A percentile compares a stretch with the other conserved stretches of the same genome.
phyloP scores from a whole-genome alignment of 2,329 filamentous ascomycete genomes.

The Epicoccum sorghinum region DNA sequence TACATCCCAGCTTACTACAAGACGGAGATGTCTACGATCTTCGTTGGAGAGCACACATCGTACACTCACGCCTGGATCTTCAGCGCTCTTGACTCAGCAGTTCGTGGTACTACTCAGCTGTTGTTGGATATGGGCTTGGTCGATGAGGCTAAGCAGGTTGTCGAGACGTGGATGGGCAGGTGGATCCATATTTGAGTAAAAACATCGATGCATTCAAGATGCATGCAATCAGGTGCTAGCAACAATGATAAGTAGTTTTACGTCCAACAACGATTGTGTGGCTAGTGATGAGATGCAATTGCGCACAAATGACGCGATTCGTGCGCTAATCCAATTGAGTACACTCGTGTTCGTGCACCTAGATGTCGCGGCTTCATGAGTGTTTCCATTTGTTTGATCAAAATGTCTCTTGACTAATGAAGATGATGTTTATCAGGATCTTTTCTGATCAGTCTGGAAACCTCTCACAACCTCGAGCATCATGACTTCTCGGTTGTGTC shows the following conservation, averaged over 20 bases:
- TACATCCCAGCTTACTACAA: constrained; percentile 76
- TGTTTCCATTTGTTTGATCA: too few species aligned
- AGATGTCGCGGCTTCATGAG: too few species aligned
- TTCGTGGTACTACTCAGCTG: constrained; percentile 69
- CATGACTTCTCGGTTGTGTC: too few species aligned
- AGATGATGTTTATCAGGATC: too few species aligned
- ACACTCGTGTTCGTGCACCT: not conserved
- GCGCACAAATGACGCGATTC: constrained; percentile 5
- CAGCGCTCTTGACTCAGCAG: constrained; percentile 69
- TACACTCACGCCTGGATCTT: constrained; percentile 76
- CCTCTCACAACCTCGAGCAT: too few species aligned
- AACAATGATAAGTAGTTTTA: not conserved
- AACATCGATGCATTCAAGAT: not conserved
- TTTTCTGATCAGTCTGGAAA: too few species aligned
- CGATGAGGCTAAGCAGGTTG: constrained; percentile 70
- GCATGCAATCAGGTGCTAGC: not conserved
- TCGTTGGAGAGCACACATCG: constrained; percentile 69
- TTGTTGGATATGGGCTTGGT: constrained; percentile 69
- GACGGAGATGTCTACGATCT: constrained; percentile 72
- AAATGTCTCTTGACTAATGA: too few species aligned
- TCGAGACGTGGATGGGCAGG: constrained; percentile 71
- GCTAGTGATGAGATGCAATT: not conserved
- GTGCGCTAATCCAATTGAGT: not conserved
- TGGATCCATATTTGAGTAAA: constrained; percentile 58
- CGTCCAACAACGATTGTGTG: not conserved